Percentiles rank a stretch among this genome's conserved stretches.
Evolutionary conservation across 1,139 yeast genomes (phyloP).

Genomic region (Geotrichum histeridarum): DNA sequence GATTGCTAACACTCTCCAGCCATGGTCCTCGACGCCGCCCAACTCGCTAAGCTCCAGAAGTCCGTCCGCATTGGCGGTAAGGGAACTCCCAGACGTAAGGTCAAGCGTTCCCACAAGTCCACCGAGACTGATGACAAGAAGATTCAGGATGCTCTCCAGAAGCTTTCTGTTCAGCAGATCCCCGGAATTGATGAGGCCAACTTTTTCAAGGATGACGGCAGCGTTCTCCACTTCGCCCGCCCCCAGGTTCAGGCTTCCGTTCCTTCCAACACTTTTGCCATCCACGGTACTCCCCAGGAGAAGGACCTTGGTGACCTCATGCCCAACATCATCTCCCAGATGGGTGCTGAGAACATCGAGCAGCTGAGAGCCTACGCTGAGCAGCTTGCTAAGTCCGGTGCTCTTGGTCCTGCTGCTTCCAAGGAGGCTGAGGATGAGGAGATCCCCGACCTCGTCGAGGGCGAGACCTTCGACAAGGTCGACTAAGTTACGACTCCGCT

Average conservation of each 20-base stretch:
- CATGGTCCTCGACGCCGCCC: conserved; percentile 36
- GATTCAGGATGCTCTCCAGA: conserved; percentile 83
- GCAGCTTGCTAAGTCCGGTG: conserved; percentile 61
- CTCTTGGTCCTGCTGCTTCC: conserved; percentile 46
- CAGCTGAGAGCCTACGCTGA: conserved; percentile 87
- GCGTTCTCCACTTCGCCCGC: conserved; percentile 91
- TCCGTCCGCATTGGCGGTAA: conserved; percentile 45
- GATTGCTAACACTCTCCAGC: conserved; percentile 3
- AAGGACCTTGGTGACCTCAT: conserved; percentile 88
- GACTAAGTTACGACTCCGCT: conserved; percentile 8
- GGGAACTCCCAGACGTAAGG: conserved; percentile 57
- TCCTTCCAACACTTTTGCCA: conserved; percentile 86
- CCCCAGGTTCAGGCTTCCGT: conserved; percentile 93
- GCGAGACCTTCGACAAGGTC: conserved; percentile 82
- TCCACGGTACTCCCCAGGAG: conserved; percentile 93
- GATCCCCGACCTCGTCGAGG: conserved; percentile 93
- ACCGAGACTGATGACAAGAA: conserved; percentile 84
- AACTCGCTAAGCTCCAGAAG: conserved; percentile 40
- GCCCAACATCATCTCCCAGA: conserved; percentile 92
- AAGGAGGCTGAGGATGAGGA: conserved; percentile 52
- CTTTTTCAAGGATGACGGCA: conserved; percentile 95
- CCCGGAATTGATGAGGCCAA: conserved; percentile 94
- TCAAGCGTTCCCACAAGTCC: conserved; percentile 64
- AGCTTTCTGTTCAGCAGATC: conserved; percentile 83
- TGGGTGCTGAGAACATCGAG: conserved; percentile 93